These are phyloP conservation scores for Trichoderma lentiforme DNA, from an alignment of 2,329 filamentous ascomycete species.

Conservation along the genomic window DNA sequence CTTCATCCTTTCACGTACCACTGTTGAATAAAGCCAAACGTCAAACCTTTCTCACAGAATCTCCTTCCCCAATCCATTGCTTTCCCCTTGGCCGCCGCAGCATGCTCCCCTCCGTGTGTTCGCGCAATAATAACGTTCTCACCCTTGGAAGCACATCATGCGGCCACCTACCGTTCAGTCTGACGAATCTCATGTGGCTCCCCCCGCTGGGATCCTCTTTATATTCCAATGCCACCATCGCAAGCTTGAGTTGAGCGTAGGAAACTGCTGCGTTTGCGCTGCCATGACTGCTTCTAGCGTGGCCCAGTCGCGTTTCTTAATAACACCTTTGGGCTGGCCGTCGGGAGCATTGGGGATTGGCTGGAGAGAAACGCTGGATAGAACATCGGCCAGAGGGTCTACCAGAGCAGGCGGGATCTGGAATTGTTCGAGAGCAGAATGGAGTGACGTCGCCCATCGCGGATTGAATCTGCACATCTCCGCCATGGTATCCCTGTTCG, in stretches of 20 bases:
- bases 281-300: constrained; percentile 16
- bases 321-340: background rate
- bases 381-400: background rate
- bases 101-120: constrained; percentile 9
- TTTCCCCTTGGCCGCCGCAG: background rate
- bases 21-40: background rate
- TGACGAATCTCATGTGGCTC: background rate
- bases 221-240: constrained; percentile 14
- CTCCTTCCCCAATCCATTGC: background rate
- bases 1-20: background rate
- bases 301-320: constrained; percentile 22
- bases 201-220: background rate
- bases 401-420: background rate
- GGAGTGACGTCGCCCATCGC: background rate
- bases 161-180: background rate
- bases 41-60: background rate
- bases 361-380: background rate
- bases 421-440: background rate
- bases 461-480: background rate
- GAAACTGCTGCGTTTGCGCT: background rate
- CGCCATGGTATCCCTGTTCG: background rate
- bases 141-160: background rate
- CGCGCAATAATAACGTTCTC: constrained; percentile 19
- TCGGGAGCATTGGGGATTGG: constrained; percentile 12
- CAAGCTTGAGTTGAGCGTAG: constrained; percentile 16